These are phyloP conservation scores for Curvularia spicifera DNA, from an alignment of 2,329 filamentous ascomycete species.

Conservation along the genomic window DNA sequence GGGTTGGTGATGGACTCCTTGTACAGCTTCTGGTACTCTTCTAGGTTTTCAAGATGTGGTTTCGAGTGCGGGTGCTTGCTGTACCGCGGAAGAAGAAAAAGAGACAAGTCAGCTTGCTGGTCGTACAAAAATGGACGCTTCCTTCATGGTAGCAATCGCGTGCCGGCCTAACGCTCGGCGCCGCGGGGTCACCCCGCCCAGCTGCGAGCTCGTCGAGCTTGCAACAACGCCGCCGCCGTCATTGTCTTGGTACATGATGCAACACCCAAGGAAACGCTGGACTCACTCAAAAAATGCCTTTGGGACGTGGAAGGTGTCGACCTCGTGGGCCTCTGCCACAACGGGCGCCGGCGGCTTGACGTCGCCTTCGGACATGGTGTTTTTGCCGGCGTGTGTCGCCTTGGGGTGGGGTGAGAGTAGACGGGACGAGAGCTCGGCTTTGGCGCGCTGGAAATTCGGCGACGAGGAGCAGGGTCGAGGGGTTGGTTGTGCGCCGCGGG, in stretches of 20 bases:
- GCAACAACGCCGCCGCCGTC: conserved; percentile 21
- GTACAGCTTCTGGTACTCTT: conserved; percentile 69
- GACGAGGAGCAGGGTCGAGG: conserved; percentile 4
- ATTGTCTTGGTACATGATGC: conserved; percentile 25
- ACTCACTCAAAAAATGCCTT: conserved; percentile 55
- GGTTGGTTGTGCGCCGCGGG: conserved; percentile 16
- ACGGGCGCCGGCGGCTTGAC: conserved; percentile 54
- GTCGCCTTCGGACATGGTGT: conserved; percentile 55
- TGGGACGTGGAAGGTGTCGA: conserved; percentile 73
- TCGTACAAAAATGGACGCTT: neutral
- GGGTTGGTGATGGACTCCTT: conserved; percentile 89
- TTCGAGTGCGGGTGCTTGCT: conserved; percentile 65
- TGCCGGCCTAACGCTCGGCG: conserved; percentile 19
- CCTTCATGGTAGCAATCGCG: neutral
- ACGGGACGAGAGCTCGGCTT: conserved; percentile 8
- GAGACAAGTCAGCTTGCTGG: conserved; percentile 21
- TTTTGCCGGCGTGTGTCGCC: conserved; percentile 14
- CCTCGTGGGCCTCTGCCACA: conserved; percentile 76
- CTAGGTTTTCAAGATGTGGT: conserved; percentile 65
- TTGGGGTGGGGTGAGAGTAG: conserved; percentile 7
- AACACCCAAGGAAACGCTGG: conserved; percentile 25
- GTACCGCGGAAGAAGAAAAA: conserved; percentile 12
- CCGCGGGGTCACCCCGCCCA: conserved; percentile 47
- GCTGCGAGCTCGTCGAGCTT: conserved; percentile 18
- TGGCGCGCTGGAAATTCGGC: conserved; percentile 17